Conservation (phyloP, 116 monocot genomes). For the Posidonia oceanica region DNA sequence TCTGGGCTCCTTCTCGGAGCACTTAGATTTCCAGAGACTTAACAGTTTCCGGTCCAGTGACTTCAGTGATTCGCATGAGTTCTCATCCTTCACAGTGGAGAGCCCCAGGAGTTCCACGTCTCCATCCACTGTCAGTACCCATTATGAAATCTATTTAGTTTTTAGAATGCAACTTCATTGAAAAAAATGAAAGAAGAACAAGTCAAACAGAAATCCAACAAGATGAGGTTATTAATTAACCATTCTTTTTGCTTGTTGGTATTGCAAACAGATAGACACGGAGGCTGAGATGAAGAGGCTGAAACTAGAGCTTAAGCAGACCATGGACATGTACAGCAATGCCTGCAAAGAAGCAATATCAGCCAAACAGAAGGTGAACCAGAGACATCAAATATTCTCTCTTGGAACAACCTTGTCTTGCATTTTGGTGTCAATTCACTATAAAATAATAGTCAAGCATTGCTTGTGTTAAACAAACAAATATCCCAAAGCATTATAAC, state of each 20-base stretch:
- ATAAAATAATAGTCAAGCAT: too few relatives aligned
- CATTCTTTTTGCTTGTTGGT: neutral
- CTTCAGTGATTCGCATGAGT: conserved; percentile 15
- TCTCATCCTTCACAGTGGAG: neutral
- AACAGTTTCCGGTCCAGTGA: conserved; percentile 5
- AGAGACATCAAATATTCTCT: neutral
- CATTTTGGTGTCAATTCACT: too few relatives aligned
- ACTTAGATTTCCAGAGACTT: conserved; percentile 14
- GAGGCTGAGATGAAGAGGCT: conserved; percentile 43
- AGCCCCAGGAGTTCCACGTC: conserved; percentile 5
- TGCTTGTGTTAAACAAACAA: too few relatives aligned
- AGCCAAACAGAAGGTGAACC: conserved; percentile 39
- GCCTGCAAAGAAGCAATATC: conserved; percentile 49
- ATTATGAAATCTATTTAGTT: too few relatives aligned
- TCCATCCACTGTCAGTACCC: conserved; percentile 7
- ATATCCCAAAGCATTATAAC: too few relatives aligned
- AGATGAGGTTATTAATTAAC: too few relatives aligned
- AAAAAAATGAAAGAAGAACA: too few relatives aligned
- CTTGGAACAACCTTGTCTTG: too few relatives aligned
- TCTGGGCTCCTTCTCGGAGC: conserved; percentile 15
- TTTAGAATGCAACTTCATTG: too few relatives aligned
- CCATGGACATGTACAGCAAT: conserved; percentile 57
- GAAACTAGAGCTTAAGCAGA: conserved; percentile 45
- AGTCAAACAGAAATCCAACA: too few relatives aligned
- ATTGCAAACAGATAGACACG: conserved; percentile 18